Percentiles rank a stretch among this genome's conserved stretches.
Evolutionary conservation across 495 filamentous ascomycete species (phyloP).

Genomic region (Beverwykella pulmonaria): DNA sequence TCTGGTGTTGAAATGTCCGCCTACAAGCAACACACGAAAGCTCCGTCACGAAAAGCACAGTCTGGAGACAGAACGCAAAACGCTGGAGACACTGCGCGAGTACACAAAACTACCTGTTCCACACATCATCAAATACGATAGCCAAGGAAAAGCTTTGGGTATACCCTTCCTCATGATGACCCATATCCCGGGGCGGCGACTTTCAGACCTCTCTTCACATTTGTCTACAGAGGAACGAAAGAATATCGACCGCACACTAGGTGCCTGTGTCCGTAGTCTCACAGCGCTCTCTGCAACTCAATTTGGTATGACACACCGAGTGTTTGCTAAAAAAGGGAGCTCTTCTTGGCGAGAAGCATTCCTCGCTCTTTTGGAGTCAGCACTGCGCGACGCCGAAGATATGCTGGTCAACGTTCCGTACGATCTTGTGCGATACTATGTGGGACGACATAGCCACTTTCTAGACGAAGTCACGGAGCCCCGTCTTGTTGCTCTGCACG

Average conservation of each 20-base stretch:
- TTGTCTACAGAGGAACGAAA: constrained; percentile 48
- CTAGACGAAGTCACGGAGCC: constrained; percentile 62
- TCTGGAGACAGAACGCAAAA: constrained; percentile 60
- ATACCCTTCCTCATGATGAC: constrained; percentile 55
- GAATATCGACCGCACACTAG: constrained; percentile 52
- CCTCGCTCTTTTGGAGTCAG: constrained; percentile 59
- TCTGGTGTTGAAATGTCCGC: constrained; percentile 58
- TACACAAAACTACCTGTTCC: constrained; percentile 54
- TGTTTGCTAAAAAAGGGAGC: constrained; percentile 53
- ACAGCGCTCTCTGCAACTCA: constrained; percentile 33
- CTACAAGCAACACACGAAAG: constrained; percentile 54
- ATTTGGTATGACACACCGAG: constrained; percentile 57
- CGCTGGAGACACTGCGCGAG: constrained; percentile 54
- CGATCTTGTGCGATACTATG: constrained; percentile 59
- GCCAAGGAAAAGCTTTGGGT: constrained; percentile 47
- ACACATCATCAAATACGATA: constrained; percentile 56
- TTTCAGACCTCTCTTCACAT: constrained; percentile 48
- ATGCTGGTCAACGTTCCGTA: constrained; percentile 69
- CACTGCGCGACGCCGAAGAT: constrained; percentile 71
- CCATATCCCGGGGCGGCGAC: constrained; percentile 52
- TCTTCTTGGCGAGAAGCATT: constrained; percentile 66
- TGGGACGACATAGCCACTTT: constrained; percentile 50
- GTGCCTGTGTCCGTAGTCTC: constrained; percentile 43
- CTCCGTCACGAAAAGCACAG: constrained; percentile 60
- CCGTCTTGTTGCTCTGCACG: constrained; percentile 60